Evolutionary conservation across 352 stramenopile genomes (phyloP), one percentile per base, ranked within the genome.

Genomic region (Pythium dissotocum): DNA sequence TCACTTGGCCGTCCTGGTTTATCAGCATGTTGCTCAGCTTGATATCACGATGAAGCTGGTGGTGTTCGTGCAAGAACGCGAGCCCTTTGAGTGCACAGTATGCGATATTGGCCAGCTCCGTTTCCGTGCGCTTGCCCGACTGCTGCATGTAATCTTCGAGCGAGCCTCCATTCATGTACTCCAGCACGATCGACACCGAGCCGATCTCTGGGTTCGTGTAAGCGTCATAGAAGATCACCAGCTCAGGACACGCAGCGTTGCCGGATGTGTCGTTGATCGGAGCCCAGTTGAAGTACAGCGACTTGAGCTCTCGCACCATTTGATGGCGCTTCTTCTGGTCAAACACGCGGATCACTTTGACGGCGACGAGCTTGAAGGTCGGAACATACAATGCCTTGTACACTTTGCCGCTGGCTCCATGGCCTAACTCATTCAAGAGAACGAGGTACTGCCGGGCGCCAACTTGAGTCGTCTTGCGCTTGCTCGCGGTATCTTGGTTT

Each of bases 11-110:
- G 40, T 80, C 69, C 21, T 85, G 77, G 70, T 97, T 97, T 44
- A 98, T 86, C 10, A 98, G 85, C 75, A 98, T 93, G 77, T 98
- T 98, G 65, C 88, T 97, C 21, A 96, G 89, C 65, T 98, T 98
- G 69, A 98, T 97, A 42, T 98, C 95, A 44, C 95, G 87, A 68
- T 98, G 95, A 6, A 98, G 67, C 38, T 97, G 90, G 46, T 95
- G 86, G 58, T 93, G 80, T 33, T 90, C 78, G 63, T 98, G 93
- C 36, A 98, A 63, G 64, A 97, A 98, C 0, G 75, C 75, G 2
- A 98, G 75, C 0, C 92, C 94, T 58, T 89, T 83, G 4, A 98
- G 75, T 5, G 81, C 88, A 36, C 91, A 89, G 4, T 72, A 75
- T 7, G 88, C 83, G 42, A 98, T 83, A 33, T 83, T 89, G 0